phyloP scores from a whole-genome alignment of 2,329 filamentous ascomycete species.

The Aspergillus fumigatus region DNA sequence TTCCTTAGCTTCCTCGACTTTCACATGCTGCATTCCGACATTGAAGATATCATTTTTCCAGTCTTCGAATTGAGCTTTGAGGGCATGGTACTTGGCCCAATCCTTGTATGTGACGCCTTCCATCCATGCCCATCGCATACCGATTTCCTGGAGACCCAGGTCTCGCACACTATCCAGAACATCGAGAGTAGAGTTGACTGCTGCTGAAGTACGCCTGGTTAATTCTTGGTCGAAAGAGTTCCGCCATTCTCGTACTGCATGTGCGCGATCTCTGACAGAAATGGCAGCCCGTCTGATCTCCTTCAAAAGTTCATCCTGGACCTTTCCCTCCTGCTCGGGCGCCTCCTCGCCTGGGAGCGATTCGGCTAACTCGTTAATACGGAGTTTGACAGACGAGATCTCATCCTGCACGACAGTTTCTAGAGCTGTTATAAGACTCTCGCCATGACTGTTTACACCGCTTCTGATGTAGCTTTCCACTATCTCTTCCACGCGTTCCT shows the following conservation, averaged over 20 bases:
- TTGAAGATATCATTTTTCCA: conserved; percentile 80
- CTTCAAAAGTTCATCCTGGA: conserved; percentile 49
- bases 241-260: conserved; percentile 73
- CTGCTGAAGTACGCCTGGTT: conserved; percentile 62
- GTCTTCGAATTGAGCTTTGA: conserved; percentile 75
- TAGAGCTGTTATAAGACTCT: conserved; percentile 60
- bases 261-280: conserved; percentile 70
- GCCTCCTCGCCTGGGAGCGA: conserved; percentile 56
- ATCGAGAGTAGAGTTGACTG: conserved; percentile 74
- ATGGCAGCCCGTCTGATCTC: conserved; percentile 65
- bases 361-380: conserved; percentile 55
- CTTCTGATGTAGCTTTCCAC: conserved; percentile 68
- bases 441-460: conserved; percentile 43
- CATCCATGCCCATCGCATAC: conserved; percentile 92
- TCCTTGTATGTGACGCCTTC: conserved; percentile 95
- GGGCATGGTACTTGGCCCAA: conserved; percentile 88
- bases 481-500: conserved; percentile 63
- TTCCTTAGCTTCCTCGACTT: conserved; percentile 63
- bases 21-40: conserved; percentile 69
- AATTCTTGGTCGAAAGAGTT: conserved; percentile 67
- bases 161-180: conserved; percentile 79
- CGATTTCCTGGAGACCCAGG: conserved; percentile 82
- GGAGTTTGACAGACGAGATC: conserved; percentile 60
- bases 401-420: conserved; percentile 63
- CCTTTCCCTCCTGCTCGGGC: conserved; percentile 48